phyloP scores from a whole-genome alignment of 2,329 filamentous ascomycete genomes.

The Colletotrichum simmondsii region DNA sequence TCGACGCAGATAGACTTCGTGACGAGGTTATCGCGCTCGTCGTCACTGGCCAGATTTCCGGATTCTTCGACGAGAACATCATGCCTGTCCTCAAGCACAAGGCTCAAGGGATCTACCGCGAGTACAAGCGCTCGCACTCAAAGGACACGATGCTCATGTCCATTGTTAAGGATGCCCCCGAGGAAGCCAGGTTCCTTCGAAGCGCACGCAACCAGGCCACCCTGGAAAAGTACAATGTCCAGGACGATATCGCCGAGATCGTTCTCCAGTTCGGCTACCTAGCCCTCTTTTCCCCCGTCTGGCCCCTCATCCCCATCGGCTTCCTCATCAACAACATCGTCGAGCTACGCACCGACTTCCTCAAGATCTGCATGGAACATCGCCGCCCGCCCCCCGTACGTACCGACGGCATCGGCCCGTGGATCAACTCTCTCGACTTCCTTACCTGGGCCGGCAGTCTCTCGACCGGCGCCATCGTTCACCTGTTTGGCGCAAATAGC shows the following conservation, averaged over 20 bases:
- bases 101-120: slow-evolving; percentile 57
- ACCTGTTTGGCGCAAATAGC: slow-evolving; percentile 73
- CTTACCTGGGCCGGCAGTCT: slow-evolving; percentile 79
- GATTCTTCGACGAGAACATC: slow-evolving; percentile 77
- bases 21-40: slow-evolving; percentile 83
- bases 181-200: slow-evolving; percentile 72
- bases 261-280: slow-evolving; percentile 80
- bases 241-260: slow-evolving; percentile 79
- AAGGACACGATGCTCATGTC: slow-evolving; percentile 58
- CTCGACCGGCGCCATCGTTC: slow-evolving; percentile 77
- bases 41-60: slow-evolving; percentile 77
- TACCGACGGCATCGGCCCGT: slow-evolving; percentile 79
- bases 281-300: slow-evolving; percentile 78
- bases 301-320: slow-evolving; percentile 78
- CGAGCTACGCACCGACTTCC: slow-evolving; percentile 79
- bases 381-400: slow-evolving; percentile 76
- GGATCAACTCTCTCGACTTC: slow-evolving; percentile 75
- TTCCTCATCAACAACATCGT: slow-evolving; percentile 84
- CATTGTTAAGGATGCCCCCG: slow-evolving; percentile 65
- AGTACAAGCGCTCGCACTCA: slow-evolving; percentile 46
- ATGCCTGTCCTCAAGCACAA: slow-evolving; percentile 75
- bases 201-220: slow-evolving; percentile 75
- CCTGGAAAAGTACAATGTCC: slow-evolving; percentile 77
- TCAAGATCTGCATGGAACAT: slow-evolving; percentile 81
- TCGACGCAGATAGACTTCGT: slow-evolving; percentile 73